Evolutionary conservation across 2,329 filamentous ascomycete species (phyloP).

Genomic region (Penicillium sp.): DNA sequence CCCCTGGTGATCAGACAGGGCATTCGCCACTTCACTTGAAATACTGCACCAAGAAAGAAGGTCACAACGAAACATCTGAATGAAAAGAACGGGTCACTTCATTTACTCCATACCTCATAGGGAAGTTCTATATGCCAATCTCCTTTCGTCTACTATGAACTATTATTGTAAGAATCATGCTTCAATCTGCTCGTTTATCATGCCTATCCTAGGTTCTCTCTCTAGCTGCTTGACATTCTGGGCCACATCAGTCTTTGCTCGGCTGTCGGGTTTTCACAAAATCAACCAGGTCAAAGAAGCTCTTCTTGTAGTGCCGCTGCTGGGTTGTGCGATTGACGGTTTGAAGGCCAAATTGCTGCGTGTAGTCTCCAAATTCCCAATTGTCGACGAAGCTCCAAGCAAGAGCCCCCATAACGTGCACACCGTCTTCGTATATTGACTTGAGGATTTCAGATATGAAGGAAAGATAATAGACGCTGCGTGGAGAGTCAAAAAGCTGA

Average conservation of each 20-base stretch:
- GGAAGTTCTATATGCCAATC: background rate
- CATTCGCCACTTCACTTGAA: background rate
- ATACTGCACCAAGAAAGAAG: background rate
- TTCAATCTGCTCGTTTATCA: background rate
- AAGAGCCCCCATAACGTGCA: constrained; percentile 53
- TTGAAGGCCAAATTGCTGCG: constrained; percentile 55
- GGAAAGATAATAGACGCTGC: constrained; percentile 54
- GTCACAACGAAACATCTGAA: background rate
- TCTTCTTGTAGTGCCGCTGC: constrained; percentile 54
- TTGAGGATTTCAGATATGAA: constrained; percentile 56
- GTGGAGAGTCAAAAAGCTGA: constrained; percentile 53
- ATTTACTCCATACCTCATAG: background rate
- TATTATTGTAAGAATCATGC: background rate
- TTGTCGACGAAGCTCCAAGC: constrained; percentile 55
- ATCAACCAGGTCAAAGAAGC: constrained; percentile 57
- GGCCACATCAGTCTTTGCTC: background rate
- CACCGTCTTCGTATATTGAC: constrained; percentile 55
- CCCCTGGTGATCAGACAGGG: constrained; percentile 25
- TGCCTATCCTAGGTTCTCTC: background rate
- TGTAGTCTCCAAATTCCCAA: constrained; percentile 54
- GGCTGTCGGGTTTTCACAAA: constrained; percentile 38
- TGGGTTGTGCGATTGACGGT: constrained; percentile 54
- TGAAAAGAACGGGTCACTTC: background rate
- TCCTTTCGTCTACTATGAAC: too few species aligned
- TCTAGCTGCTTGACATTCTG: background rate